Percentiles rank a stretch among this genome's conserved stretches.
phyloP scores from a whole-genome alignment of 2,329 filamentous ascomycete genomes.

The Monosporascus sp. region DNA sequence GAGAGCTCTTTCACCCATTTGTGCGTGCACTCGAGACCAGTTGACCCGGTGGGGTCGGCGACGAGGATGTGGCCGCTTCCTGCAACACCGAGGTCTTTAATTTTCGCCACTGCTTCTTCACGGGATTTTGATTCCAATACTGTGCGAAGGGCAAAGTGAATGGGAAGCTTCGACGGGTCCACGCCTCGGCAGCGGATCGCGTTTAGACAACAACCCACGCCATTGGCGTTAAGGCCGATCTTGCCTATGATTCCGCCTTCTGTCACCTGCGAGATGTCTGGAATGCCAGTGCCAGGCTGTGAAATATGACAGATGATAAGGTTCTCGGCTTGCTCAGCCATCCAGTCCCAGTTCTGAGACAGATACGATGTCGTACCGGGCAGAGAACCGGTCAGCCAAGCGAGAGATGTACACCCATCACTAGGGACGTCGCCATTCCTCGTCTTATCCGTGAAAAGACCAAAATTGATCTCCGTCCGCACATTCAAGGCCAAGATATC shows the following conservation, averaged over 20 bases:
- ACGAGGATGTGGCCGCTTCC: slow-evolving; percentile 45
- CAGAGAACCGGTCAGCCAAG: slow-evolving; percentile 33
- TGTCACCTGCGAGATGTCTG: slow-evolving; percentile 49
- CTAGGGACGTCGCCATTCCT: slow-evolving; percentile 13
- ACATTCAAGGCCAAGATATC: slow-evolving; percentile 55
- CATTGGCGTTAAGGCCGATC: slow-evolving; percentile 55
- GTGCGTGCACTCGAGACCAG: slow-evolving; percentile 40
- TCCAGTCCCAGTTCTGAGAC: slow-evolving; percentile 59
- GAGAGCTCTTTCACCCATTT: slow-evolving; percentile 20
- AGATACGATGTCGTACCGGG: slow-evolving; percentile 31
- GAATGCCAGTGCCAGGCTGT: slow-evolving; percentile 31
- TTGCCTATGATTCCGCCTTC: slow-evolving; percentile 59
- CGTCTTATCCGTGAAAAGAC: slow-evolving; percentile 36
- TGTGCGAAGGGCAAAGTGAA: slow-evolving; percentile 54
- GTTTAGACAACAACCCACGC: slow-evolving; percentile 56
- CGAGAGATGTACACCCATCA: slow-evolving; percentile 52
- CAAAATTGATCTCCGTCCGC: slow-evolving; percentile 52
- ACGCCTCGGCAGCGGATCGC: slow-evolving; percentile 55
- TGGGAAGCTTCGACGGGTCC: slow-evolving; percentile 44
- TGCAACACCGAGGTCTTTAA: slow-evolving; percentile 40
- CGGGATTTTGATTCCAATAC: slow-evolving; percentile 47
- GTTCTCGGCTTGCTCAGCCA: slow-evolving; percentile 41
- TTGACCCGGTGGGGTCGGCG: slow-evolving; percentile 34
- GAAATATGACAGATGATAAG: slow-evolving; percentile 42
- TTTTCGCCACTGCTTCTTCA: slow-evolving; percentile 36